Evolutionary conservation across 1,284 basidiomycete species (phyloP), one percentile per base, ranked within the genome.

Genomic region (Flammula alnicola): DNA sequence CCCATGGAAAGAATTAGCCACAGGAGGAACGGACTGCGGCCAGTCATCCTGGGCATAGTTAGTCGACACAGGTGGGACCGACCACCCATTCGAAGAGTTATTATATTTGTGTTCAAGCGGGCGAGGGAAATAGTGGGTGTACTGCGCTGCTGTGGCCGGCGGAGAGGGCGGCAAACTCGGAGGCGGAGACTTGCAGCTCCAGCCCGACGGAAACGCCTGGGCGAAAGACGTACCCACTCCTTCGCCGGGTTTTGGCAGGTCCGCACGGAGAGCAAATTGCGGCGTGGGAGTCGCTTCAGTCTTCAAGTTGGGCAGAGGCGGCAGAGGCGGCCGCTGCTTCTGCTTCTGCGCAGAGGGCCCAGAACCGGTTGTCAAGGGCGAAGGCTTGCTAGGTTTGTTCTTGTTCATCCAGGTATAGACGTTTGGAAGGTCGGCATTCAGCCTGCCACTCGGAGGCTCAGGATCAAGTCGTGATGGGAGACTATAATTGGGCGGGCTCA

Each of bases 131-230:
- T n/a, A n/a, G n/a, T n/a, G n/a, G n/a, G n/a, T n/a, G n/a, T n/a
- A n/a, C 5, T 8, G 23, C 14, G 22, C 32, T 14, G 27, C 19
- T 1, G 27, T 8, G 5, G 43, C 16, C 11, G 22, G 31, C 5
- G 33, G 36, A 6, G 44, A 30, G 5, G 35, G 26, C 10, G 30
- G 19, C 12, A 33, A 14, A 9, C 31, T 23, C 2, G 31, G 30
- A 5, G 22, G 42, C 0, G 26, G 26, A 19, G 41, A 29, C 7
- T 27, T n/a, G 12, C 44, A 36, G 8, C 27, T 32, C 54, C 54
- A 55, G 2, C 30, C 26, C n/a, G 55, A 56, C 5, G 55, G 55
- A 26, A 51, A 33, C 3, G 55, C 47, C n/a, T 40, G 4, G 5
- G 55, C 54, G 23, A 41, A 55, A 8, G 41, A 46, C 3, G 40